A percentile compares a stretch with the other conserved stretches of the same genome.
Conservation (phyloP, 163 green algal species). For the Volvox carteri region DNA sequence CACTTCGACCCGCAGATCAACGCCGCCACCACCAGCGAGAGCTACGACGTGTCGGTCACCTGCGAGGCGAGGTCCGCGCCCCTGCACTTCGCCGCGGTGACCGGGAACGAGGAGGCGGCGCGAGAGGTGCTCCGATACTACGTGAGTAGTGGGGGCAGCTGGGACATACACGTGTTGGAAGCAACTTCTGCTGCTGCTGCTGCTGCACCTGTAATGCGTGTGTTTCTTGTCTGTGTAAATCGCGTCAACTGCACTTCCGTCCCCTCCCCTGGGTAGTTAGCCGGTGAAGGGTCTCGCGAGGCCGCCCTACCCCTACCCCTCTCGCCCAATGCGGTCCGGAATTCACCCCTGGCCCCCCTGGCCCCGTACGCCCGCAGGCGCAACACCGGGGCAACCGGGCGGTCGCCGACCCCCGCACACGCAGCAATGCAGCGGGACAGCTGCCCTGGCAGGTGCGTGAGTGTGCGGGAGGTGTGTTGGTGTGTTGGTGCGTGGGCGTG, state of each 20-base stretch:
- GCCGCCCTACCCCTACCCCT: not conserved
- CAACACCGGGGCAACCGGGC: not conserved
- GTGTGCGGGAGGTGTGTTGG: too few relatives aligned
- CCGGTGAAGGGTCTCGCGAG: too few relatives aligned
- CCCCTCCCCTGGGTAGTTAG: not conserved
- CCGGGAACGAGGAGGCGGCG: constrained; percentile 13
- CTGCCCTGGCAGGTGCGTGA: constrained; percentile 30
- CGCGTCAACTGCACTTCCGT: not conserved
- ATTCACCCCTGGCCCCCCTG: not conserved
- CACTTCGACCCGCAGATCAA: constrained; percentile 45
- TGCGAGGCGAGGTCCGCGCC: constrained; percentile 45
- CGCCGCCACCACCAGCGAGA: constrained; percentile 33
- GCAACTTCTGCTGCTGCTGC: constrained; percentile 23
- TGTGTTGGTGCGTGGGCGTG: too few relatives aligned
- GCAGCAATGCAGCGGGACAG: not conserved
- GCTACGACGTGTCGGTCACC: constrained; percentile 50
- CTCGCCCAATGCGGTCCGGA: not conserved
- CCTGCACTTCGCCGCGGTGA: constrained; percentile 60
- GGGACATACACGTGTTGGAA: not conserved
- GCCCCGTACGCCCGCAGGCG: not conserved
- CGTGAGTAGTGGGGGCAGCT: not conserved
- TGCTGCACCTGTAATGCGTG: not conserved
- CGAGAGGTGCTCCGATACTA: not conserved
- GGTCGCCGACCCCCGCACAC: not conserved
- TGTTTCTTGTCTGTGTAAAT: not conserved